Evolutionary conservation across 768 basidiomycete genomes (phyloP).

Genomic region (Auricularia cornea): DNA sequence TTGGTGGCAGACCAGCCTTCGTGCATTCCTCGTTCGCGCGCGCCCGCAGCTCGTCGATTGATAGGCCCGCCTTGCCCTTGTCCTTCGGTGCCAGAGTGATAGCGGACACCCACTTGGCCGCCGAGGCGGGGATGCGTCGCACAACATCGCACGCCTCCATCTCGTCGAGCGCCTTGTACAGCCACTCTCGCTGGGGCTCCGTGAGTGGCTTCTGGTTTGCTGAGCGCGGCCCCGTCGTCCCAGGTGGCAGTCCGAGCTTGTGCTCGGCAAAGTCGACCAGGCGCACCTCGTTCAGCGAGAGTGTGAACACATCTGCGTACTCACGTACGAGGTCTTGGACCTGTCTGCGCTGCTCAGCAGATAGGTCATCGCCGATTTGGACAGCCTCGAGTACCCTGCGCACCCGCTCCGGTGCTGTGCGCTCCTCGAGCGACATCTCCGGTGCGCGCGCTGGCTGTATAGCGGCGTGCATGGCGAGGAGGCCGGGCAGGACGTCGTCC

Average conservation of each 20-base stretch:
- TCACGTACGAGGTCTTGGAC: constrained; percentile 18
- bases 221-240: too few relatives aligned
- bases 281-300: constrained; percentile 30
- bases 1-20: constrained; percentile 14
- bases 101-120: constrained; percentile 28
- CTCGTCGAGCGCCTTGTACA: constrained; percentile 25
- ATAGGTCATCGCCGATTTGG: constrained; percentile 24
- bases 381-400: constrained; percentile 12
- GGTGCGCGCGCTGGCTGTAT: too few relatives aligned
- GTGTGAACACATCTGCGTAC: constrained; percentile 33
- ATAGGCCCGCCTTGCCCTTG: constrained; percentile 22
- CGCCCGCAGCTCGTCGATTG: constrained; percentile 27
- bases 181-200: constrained; percentile 23
- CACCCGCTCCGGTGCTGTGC: constrained; percentile 9
- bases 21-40: constrained; percentile 28
- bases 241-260: neutral
- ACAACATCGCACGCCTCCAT: constrained; percentile 30
- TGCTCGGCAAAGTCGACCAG: constrained; percentile 25
- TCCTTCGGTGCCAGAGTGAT: constrained; percentile 32
- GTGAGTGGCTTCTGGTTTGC: constrained; percentile 23
- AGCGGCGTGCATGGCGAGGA: too few relatives aligned
- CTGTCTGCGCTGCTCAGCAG: constrained; percentile 12
- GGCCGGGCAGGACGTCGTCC: too few relatives aligned
- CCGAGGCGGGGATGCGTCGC: constrained; percentile 16
- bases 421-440: too few relatives aligned